Evolutionary conservation across 2,329 filamentous ascomycete species (phyloP).

Genomic region (Dothideomycetidae sp.): DNA sequence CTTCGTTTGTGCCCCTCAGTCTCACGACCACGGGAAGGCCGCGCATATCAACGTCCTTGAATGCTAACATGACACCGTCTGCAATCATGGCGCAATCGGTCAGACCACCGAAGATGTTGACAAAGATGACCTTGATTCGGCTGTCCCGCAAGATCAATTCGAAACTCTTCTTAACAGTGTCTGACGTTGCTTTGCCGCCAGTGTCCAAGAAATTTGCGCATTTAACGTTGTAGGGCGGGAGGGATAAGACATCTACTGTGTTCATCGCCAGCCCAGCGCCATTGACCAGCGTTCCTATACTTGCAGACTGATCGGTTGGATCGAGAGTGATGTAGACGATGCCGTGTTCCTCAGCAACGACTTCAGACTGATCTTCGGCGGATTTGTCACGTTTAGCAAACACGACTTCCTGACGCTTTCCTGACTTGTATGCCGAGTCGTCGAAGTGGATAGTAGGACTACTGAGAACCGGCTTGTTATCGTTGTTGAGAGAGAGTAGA

Average conservation of each 20-base stretch:
- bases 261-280: constrained; percentile 86
- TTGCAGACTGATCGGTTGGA: constrained; percentile 33
- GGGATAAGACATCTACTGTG: constrained; percentile 63
- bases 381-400: constrained; percentile 42
- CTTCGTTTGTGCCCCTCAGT: constrained; percentile 61
- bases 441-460: constrained; percentile 46
- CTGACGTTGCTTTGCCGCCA: constrained; percentile 71
- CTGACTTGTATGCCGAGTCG: constrained; percentile 51
- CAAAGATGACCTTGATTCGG: constrained; percentile 57
- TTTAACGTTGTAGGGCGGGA: constrained; percentile 42
- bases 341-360: constrained; percentile 51
- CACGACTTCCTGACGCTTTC: constrained; percentile 46
- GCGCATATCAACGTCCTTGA: constrained; percentile 46
- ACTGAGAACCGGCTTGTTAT: neutral
- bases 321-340: constrained; percentile 62
- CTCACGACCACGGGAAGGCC: constrained; percentile 59
- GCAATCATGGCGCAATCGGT: constrained; percentile 74
- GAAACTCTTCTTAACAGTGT: constrained; percentile 67
- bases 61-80: constrained; percentile 56
- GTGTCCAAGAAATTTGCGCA: constrained; percentile 82
- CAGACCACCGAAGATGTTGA: constrained; percentile 57
- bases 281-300: constrained; percentile 74
- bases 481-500: neutral
- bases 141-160: constrained; percentile 56
- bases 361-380: constrained; percentile 41